A percentile compares a stretch with the other conserved stretches of the same genome.
Evolutionary conservation across 331 rosid species (phyloP).

Genomic region (Quercus tomentella): DNA sequence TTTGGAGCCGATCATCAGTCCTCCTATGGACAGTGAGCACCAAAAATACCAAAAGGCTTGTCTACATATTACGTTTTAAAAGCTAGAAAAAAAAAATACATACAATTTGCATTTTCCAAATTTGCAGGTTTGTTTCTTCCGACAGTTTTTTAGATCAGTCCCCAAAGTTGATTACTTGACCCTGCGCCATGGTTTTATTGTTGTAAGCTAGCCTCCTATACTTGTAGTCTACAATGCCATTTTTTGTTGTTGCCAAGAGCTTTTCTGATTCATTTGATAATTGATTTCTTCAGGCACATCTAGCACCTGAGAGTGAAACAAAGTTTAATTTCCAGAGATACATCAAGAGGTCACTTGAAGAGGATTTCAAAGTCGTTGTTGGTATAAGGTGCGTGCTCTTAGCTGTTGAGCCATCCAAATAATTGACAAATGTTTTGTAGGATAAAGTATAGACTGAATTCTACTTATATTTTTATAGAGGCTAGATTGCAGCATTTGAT

Average conservation of each 20-base stretch:
- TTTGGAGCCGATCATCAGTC: constrained; percentile 62
- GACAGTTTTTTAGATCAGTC: constrained; percentile 82
- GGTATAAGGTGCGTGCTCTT: constrained; percentile 55
- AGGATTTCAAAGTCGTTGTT: constrained; percentile 87
- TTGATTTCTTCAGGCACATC: constrained; percentile 57
- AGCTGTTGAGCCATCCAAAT: too few relatives aligned
- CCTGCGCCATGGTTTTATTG: constrained; percentile 69
- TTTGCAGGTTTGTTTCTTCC: constrained; percentile 75
- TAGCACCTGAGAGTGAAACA: constrained; percentile 75
- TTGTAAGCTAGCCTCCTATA: too few relatives aligned
- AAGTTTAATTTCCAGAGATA: constrained; percentile 69
- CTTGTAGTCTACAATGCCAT: too few relatives aligned
- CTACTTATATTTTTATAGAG: background rate
- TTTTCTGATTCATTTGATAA: too few relatives aligned
- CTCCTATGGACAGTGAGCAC: constrained; percentile 79
- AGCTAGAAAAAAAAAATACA: too few relatives aligned
- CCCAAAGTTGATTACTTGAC: constrained; percentile 94
- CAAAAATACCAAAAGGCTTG: too few relatives aligned
- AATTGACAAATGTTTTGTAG: too few relatives aligned
- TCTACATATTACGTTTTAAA: too few relatives aligned
- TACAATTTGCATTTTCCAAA: too few relatives aligned
- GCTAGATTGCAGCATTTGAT: too few relatives aligned
- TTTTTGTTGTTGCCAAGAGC: too few relatives aligned
- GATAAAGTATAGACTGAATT: background rate
- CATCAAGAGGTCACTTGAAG: constrained; percentile 70